Conservation (phyloP, 352 stramenopile genomes). For the Phytophthora nicotianae region DNA sequence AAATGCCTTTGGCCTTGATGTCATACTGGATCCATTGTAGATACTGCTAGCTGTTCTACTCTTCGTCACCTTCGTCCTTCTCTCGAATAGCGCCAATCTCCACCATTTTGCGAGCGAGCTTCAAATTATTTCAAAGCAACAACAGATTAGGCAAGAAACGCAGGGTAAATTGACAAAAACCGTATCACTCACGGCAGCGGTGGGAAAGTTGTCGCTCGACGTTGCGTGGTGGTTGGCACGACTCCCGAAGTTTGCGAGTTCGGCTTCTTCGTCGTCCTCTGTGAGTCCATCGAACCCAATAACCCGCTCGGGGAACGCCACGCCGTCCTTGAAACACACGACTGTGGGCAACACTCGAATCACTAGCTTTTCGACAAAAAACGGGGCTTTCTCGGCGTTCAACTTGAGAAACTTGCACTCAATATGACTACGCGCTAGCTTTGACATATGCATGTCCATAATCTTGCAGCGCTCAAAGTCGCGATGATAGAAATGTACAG, state of each 20-base stretch:
- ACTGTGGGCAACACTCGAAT: constrained; percentile 94
- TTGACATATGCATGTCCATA: constrained; percentile 92
- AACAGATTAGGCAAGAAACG: neutral
- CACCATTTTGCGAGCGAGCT: constrained; percentile 67
- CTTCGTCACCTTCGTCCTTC: constrained; percentile 45
- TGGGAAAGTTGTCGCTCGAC: constrained; percentile 66
- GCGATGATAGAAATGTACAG: constrained; percentile 97
- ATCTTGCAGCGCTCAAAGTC: constrained; percentile 98
- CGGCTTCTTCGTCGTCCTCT: constrained; percentile 69
- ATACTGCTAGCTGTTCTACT: no score
- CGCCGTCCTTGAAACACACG: constrained; percentile 92
- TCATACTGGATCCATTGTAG: no score
- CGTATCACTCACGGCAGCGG: constrained; percentile 46
- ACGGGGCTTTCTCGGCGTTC: constrained; percentile 95
- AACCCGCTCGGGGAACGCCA: constrained; percentile 90
- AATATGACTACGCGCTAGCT: constrained; percentile 68
- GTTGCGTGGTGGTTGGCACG: constrained; percentile 46
- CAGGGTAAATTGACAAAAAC: neutral
- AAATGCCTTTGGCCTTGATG: no score
- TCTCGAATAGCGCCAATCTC: constrained; percentile 64
- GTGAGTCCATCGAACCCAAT: constrained; percentile 94
- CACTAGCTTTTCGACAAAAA: constrained; percentile 94
- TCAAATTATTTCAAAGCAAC: constrained; percentile 18
- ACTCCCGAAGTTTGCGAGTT: constrained; percentile 45
- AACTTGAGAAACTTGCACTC: constrained; percentile 96